Evolutionary conservation across 2,329 filamentous ascomycete species (phyloP), one percentile per base, ranked within the genome.

Genomic region (Neospermospora avenae): DNA sequence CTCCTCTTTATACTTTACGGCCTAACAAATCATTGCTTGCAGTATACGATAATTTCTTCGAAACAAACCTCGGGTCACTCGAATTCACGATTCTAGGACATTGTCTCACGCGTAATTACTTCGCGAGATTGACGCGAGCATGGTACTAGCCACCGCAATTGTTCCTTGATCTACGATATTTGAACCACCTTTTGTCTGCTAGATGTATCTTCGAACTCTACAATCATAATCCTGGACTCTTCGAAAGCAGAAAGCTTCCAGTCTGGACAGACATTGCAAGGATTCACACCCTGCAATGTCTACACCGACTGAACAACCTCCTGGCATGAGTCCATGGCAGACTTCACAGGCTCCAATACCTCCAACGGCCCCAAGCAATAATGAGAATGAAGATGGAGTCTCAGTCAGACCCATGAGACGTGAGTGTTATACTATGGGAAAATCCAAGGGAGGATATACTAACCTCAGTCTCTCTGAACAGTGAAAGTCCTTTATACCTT

Each of bases 401-500:
- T 81, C 84, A 71, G 84, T 77, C 35, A 57, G 58, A 46, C 65
- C 64, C 44, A 88, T 90, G 85, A 85, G 85, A 76, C 80, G 86
- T 89, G 84, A 74, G 85, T 77, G 52, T 53, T 58, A 25, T 59
- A 13, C 22, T 28, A 37, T 20, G 46, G 53, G 39, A n/a, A 51
- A 28, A 20, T 7, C 20, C 20, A n/a, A 41, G 22, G 25, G 22
- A 24, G 41, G 11, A 48, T 55, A 45, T 63, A 59, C 64, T 71
- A 62, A 71, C 53, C 34, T 20, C 35, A 25, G 61, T 45, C 62
- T 20, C 24, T 46, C 18, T 54, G 44, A 65, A 65, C 75, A 96
- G 93, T 98, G 75, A 98, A 98, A 81, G 89, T 98, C 53, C 87
- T 96, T 63, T 99, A 98, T 77, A 96, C 92, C 34, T 97, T 98